These are phyloP conservation scores for Hymenoscyphus fructigenus DNA, from an alignment of 2,329 filamentous ascomycete genomes.

Conservation along the genomic window DNA sequence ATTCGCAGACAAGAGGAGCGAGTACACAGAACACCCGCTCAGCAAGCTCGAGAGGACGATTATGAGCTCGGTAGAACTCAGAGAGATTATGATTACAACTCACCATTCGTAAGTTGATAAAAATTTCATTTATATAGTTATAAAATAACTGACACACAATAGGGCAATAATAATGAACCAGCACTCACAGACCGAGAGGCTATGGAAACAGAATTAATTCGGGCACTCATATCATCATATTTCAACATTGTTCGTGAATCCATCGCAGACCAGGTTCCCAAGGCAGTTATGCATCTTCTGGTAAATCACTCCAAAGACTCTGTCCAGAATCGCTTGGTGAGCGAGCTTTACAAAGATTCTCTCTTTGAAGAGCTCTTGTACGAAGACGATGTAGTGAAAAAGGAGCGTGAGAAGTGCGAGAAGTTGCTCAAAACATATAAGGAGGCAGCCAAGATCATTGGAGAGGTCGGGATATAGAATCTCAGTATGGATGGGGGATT, in stretches of 20 bases:
- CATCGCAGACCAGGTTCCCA: conserved; percentile 97
- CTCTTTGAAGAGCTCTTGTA: conserved; percentile 92
- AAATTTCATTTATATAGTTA: conserved; percentile 13
- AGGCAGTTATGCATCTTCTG: conserved; percentile 97
- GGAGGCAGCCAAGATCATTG: conserved; percentile 96
- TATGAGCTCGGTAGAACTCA: conserved; percentile 36
- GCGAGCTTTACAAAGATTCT: conserved; percentile 88
- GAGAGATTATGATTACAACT: conserved; percentile 42
- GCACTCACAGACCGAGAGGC: conserved; percentile 93
- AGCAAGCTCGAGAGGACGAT: conserved; percentile 49
- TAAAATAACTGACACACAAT: conserved; percentile 25
- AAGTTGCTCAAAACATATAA: conserved; percentile 92
- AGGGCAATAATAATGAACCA: conserved; percentile 69
- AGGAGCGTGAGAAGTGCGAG: conserved; percentile 97
- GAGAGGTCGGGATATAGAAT: conserved; percentile 75
- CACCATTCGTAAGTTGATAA: conserved; percentile 46
- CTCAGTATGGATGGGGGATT: conserved; percentile 11
- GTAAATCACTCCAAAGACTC: conserved; percentile 99
- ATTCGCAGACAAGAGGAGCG: conserved; percentile 68
- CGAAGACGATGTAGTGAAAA: conserved; percentile 96
- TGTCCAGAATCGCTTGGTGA: conserved; percentile 94
- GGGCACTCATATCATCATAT: conserved; percentile 94
- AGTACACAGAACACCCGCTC: conserved; percentile 44
- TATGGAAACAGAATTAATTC: conserved; percentile 96
- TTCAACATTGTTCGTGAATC: conserved; percentile 99